phyloP scores from a whole-genome alignment of 2,329 filamentous ascomycete species.

The Xylariaceae sp. region DNA sequence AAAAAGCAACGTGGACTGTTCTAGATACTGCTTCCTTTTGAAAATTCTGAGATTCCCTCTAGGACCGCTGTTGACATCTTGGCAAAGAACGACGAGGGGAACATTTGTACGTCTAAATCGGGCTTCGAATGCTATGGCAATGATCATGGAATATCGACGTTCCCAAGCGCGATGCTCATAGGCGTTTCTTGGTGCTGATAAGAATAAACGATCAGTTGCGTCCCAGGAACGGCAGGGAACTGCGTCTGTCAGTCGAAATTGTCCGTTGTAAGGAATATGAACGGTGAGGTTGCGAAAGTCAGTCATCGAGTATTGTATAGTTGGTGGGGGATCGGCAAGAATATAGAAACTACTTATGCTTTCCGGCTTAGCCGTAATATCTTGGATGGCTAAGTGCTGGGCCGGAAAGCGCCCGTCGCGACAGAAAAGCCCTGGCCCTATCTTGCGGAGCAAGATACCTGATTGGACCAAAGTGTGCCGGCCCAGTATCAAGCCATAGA shows the following conservation, averaged over 20 bases:
- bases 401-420: not conserved
- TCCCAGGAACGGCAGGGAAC: not conserved
- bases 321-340: not conserved
- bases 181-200: not conserved
- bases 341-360: slow-evolving; percentile 4
- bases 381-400: too few species aligned
- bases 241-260: not conserved
- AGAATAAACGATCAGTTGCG: slow-evolving; percentile 1
- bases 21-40: too few species aligned
- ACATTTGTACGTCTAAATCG: too few species aligned
- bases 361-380: too few species aligned
- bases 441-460: slow-evolving; percentile 4
- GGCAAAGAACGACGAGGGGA: too few species aligned
- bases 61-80: too few species aligned
- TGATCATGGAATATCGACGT: too few species aligned
- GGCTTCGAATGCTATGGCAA: too few species aligned
- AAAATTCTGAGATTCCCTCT: too few species aligned
- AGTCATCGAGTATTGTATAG: not conserved
- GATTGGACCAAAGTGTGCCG: not conserved
- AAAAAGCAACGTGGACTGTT: too few species aligned
- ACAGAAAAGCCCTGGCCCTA: slow-evolving; percentile 5
- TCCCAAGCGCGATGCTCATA: too few species aligned
- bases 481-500: not conserved
- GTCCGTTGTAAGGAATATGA: not conserved
- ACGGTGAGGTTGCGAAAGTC: not conserved